Evolutionary conservation across 2,329 filamentous ascomycete species (phyloP), one percentile per base, ranked within the genome.

Genomic region (Hypoxylon sp.): DNA sequence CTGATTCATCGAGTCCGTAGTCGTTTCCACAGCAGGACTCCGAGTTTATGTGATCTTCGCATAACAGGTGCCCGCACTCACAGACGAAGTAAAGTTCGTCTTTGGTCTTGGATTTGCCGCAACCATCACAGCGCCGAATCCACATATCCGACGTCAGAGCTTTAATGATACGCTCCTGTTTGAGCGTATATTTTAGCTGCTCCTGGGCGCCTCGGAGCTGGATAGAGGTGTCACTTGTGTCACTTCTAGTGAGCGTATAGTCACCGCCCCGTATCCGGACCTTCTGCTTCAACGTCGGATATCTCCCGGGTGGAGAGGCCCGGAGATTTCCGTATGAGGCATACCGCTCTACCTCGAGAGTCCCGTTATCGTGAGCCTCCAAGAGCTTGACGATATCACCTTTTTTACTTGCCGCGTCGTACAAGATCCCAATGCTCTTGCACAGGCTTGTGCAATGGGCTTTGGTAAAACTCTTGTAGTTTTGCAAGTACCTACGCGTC

Each of bases 51-150:
- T 76, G 72, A 1, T 61, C 35, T 1, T 44, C 35, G 61, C 77
- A 79, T 10, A 79, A 51, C 1, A 78, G 54, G 51, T 79, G 77
- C 6, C 77, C 77, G 57, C 77, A 79, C n/a, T 73, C 68, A 11
- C 67, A 64, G 25, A 78, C 68, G 10, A 78, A 56, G 3, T 59
- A 64, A 3, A 75, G 51, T 1, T 64, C 56, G 0, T 61, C 11
- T n/a, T 13, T 49, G 1, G 33, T 22, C 14, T 48, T 54, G 3
- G 11, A 5, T 42, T 20, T 11, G 2, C 40, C 60, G 42, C 76
- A 77, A 6, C 40, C 58, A 60, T 70, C 51, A 30, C 73, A 73
- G 33, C 31, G n/a, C 13, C 48, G 30, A 2, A 46, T 2, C 7
- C 7, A 1, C 2, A 17, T n/a, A 1, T 31, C 17, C 0, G 1